Conservation (phyloP, 164 flowering plant genomes). For the Warburgia ugandensis region DNA sequence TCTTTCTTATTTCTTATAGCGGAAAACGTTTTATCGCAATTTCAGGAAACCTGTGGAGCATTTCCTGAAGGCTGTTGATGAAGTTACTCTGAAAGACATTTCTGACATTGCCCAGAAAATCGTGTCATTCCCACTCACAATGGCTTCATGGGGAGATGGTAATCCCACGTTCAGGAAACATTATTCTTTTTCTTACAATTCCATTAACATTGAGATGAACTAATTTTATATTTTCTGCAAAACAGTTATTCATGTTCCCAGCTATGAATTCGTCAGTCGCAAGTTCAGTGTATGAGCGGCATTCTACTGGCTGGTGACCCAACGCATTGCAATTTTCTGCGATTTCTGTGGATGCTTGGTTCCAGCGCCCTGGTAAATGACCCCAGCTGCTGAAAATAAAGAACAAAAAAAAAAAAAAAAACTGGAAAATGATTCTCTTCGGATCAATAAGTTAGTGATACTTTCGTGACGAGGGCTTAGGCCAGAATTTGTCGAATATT, state of each 20-base stretch:
- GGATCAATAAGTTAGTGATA: constrained; percentile 7
- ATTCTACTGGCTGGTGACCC: neutral
- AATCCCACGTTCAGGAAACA: constrained; percentile 3
- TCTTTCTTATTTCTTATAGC: no score
- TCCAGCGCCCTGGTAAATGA: neutral
- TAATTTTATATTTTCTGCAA: neutral
- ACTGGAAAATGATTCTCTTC: neutral
- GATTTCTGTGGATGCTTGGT: constrained; percentile 2
- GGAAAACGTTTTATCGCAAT: no score
- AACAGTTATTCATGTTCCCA: constrained; percentile 65
- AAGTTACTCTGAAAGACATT: constrained; percentile 54
- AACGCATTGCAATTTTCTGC: neutral
- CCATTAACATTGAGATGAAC: neutral
- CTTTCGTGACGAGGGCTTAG: no score
- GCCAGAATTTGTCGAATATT: no score
- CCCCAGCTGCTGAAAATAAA: neutral
- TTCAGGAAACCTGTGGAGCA: constrained; percentile 36
- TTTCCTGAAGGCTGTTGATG: constrained; percentile 64
- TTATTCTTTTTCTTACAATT: neutral
- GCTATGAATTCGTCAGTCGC: constrained; percentile 64
- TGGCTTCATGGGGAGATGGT: constrained; percentile 95
- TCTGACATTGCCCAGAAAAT: constrained; percentile 43
- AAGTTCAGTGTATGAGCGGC: constrained; percentile 30
- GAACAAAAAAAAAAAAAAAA: neutral
- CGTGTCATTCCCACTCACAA: constrained; percentile 69